Conservation (phyloP, 2,329 filamentous ascomycete genomes). For the Aspergillus quadrilineatus region DNA sequence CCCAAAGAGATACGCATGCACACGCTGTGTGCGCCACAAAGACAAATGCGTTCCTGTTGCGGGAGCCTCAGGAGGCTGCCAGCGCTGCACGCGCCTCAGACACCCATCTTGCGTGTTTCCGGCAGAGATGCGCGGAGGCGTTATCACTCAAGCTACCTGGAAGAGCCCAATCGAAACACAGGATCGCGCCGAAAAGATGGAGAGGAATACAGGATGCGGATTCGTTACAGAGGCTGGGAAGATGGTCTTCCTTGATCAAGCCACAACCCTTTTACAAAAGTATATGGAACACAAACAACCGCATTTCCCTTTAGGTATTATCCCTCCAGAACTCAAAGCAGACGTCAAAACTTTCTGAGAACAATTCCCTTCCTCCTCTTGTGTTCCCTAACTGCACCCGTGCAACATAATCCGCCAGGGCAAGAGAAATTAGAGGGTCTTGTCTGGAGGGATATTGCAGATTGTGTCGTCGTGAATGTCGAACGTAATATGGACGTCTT, state of each 20-base stretch:
- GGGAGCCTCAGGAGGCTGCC: conserved; percentile 2
- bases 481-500: conserved; percentile 16
- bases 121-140: background rate
- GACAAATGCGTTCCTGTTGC: conserved; percentile 9
- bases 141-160: background rate
- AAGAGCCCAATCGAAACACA: too few species aligned
- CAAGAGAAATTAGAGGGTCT: conserved; percentile 6
- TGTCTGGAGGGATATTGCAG: conserved; percentile 3
- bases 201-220: background rate
- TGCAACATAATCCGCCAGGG: conserved; percentile 1
- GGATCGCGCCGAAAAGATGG: background rate
- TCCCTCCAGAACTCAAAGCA: background rate
- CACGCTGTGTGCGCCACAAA: conserved; percentile 15
- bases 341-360: background rate
- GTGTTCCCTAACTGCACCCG: conserved; percentile 3
- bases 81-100: conserved; percentile 15
- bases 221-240: background rate
- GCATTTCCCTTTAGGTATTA: conserved; percentile 15
- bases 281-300: conserved; percentile 13
- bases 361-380: conserved; percentile 9
- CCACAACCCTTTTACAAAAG: conserved; percentile 5
- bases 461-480: conserved; percentile 2
- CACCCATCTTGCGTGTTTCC: conserved; percentile 9
- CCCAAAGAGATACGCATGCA: conserved; percentile 11
- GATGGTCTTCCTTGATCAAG: background rate